A percentile compares a stretch with the other conserved stretches of the same genome.
Conservation (phyloP, 2,329 filamentous ascomycete genomes). For the Endocalyx cinctus region DNA sequence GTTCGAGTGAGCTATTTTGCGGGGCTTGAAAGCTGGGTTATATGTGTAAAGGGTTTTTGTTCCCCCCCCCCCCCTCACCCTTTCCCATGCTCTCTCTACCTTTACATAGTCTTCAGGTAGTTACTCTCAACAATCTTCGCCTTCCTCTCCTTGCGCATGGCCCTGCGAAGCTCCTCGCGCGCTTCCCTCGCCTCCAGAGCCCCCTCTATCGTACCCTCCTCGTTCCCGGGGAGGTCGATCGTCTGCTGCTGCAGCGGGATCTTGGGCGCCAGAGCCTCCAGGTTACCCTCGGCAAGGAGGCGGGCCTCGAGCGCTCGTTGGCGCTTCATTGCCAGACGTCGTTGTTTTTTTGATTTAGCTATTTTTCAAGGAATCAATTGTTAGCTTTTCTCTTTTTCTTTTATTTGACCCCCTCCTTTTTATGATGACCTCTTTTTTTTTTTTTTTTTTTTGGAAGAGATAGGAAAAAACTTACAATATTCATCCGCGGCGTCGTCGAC, state of each 20-base stretch:
- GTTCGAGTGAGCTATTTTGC: too few relatives aligned
- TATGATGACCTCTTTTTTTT: background rate
- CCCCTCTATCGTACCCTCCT: conserved; percentile 37
- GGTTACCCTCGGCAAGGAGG: conserved; percentile 60
- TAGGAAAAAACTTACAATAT: conserved; percentile 62
- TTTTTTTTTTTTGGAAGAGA: background rate
- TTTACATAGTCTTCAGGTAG: conserved; percentile 76
- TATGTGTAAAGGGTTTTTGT: too few relatives aligned
- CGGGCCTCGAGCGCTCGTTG: conserved; percentile 52
- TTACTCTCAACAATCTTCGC: conserved; percentile 79
- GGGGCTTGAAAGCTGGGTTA: too few relatives aligned
- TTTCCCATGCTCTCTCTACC: too few relatives aligned
- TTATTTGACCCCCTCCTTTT: background rate
- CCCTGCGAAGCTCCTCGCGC: conserved; percentile 61
- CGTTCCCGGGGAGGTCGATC: conserved; percentile 61
- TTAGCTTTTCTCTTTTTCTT: conserved; percentile 6
- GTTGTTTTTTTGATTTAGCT: conserved; percentile 85
- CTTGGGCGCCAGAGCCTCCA: conserved; percentile 61
- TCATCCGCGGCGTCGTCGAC: conserved; percentile 63
- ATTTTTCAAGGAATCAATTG: conserved; percentile 1
- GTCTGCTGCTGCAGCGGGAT: conserved; percentile 74
- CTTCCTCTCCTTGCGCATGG: conserved; percentile 70
- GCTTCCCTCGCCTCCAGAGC: conserved; percentile 44
- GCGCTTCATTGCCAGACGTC: conserved; percentile 64
- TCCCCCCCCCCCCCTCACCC: too few relatives aligned